phyloP scores from a whole-genome alignment of 1,139 yeast species.

The Eremothecium coryli region DNA sequence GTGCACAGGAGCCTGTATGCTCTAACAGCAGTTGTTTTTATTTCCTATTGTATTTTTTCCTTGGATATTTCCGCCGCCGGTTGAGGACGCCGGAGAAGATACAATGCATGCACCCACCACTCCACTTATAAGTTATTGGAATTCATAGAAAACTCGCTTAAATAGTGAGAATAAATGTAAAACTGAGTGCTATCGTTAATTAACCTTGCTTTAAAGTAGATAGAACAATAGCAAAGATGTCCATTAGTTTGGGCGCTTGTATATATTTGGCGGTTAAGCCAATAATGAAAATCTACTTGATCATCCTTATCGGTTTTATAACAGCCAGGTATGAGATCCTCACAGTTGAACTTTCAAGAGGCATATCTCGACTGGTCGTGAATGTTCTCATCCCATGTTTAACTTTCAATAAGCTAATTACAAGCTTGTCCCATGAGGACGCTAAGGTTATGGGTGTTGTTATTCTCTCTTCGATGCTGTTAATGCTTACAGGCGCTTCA shows the following conservation, averaged over 20 bases:
- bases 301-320: constrained; percentile 58
- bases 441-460: constrained; percentile 70
- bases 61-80: no score
- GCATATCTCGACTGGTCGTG: constrained; percentile 63
- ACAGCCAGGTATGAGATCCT: constrained; percentile 61
- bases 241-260: constrained; percentile 49
- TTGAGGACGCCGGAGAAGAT: no score
- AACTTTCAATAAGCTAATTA: constrained; percentile 66
- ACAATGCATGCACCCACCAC: no score
- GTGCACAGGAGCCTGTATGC: no score
- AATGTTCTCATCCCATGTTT: constrained; percentile 70
- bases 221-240: constrained; percentile 14
- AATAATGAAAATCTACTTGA: constrained; percentile 72
- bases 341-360: constrained; percentile 64
- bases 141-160: no score
- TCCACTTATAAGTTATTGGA: no score
- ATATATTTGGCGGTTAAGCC: constrained; percentile 81
- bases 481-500: constrained; percentile 43
- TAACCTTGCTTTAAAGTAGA: no score
- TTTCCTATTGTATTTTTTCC: no score
- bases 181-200: no score
- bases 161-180: no score
- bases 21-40: no score
- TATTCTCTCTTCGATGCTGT: constrained; percentile 52
- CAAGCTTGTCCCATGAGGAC: constrained; percentile 59